Conservation (phyloP, 208 protist species). For the Leishmania arabica region DNA sequence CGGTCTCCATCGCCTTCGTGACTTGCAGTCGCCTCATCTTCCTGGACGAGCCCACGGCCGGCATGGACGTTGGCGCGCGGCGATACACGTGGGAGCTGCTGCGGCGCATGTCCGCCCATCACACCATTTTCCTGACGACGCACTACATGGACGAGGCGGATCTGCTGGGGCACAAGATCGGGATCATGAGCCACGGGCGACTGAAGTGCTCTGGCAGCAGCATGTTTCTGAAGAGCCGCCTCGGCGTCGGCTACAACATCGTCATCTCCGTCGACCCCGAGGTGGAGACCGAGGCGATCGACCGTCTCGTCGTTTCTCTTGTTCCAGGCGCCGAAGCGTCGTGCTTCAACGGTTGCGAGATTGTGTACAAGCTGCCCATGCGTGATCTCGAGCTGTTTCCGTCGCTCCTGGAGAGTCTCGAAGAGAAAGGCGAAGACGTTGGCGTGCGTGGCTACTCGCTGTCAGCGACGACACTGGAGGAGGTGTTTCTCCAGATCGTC, state of each 20-base stretch:
- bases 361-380: slow-evolving; percentile 51
- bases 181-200: slow-evolving; percentile 83
- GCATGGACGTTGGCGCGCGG: slow-evolving; percentile 84
- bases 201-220: slow-evolving; percentile 59
- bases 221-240: slow-evolving; percentile 56
- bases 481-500: slow-evolving; percentile 71
- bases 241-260: slow-evolving; percentile 63
- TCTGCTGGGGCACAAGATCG: slow-evolving; percentile 90
- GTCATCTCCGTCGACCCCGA: slow-evolving; percentile 39
- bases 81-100: slow-evolving; percentile 88
- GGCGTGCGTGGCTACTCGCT: slow-evolving; percentile 59
- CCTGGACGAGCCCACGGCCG: slow-evolving; percentile 92
- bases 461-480: slow-evolving; percentile 73
- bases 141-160: slow-evolving; percentile 99
- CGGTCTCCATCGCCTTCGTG: slow-evolving; percentile 82
- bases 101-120: slow-evolving; percentile 32
- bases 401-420: slow-evolving; percentile 41
- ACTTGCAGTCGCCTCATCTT: too few species aligned
- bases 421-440: slow-evolving; percentile 25
- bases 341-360: slow-evolving; percentile 36
- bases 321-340: slow-evolving; percentile 32
- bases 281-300: slow-evolving; percentile 29
- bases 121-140: slow-evolving; percentile 82
- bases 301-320: slow-evolving; percentile 15
- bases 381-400: slow-evolving; percentile 35